Percentiles rank a stretch among this genome's conserved stretches.
Conservation (phyloP, 805 yeast species). For the Candida ulmi region DNA sequence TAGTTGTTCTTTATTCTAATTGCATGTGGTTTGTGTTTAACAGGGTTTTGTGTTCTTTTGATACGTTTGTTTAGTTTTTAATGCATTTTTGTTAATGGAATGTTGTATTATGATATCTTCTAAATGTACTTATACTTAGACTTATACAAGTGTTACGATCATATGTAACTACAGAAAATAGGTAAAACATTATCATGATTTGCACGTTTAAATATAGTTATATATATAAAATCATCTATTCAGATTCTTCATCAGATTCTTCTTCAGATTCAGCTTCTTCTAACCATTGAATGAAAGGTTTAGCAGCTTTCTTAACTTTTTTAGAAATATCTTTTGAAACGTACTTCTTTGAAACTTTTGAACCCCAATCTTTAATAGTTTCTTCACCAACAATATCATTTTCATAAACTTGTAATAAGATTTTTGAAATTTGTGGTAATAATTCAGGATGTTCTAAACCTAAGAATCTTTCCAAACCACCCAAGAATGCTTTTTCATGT, state of each 20-base stretch:
- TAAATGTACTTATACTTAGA: no score
- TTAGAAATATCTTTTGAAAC: constrained; percentile 89
- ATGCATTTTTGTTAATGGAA: no score
- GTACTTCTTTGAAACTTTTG: constrained; percentile 86
- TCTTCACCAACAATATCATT: constrained; percentile 83
- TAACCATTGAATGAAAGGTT: constrained; percentile 92
- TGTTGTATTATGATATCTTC: no score
- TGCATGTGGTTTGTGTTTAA: neutral
- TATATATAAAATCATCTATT: neutral
- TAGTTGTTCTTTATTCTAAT: neutral
- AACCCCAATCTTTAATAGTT: constrained; percentile 76
- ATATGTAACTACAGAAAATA: no score
- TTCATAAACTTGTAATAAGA: constrained; percentile 76
- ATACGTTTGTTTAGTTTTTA: neutral
- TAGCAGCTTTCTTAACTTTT: constrained; percentile 93
- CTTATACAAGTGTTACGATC: no score
- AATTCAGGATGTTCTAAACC: constrained; percentile 76
- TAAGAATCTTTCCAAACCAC: constrained; percentile 91
- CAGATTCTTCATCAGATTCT: constrained; percentile 37
- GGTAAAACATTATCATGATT: neutral
- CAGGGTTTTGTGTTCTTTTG: neutral
- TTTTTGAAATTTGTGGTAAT: constrained; percentile 71
- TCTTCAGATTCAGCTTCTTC: constrained; percentile 80
- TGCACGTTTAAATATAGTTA: neutral
- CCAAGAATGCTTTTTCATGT: constrained; percentile 84